Evolutionary conservation across 2,329 filamentous ascomycete genomes (phyloP), one percentile per base, ranked within the genome.

Genomic region (Hypoxylon sp.): DNA sequence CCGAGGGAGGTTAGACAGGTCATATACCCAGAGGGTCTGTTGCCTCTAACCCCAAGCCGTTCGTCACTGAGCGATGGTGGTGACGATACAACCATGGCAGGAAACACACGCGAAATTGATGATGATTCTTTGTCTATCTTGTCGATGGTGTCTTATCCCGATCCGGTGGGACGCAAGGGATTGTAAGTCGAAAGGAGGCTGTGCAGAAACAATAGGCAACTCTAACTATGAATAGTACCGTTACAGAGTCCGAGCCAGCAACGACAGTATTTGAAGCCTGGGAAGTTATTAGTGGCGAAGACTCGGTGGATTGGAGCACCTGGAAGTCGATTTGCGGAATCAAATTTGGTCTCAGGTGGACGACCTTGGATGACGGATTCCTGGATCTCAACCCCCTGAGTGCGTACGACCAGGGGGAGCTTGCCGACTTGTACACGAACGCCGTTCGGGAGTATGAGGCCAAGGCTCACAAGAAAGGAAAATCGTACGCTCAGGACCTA

Each of bases 401-500:
- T 17, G 51, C 55, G 13, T 74, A 63, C 46, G 63, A 52, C 4
- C 72, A 75, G 50, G 70, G 65, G 11, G 73, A 74, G 23, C 65
- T 75, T 14, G 72, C 70, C 36, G 67, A 71, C 14, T 52, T 74
- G 56, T 66, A 72, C 51, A 62, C 46, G 13, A 63, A 70, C 19
- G 67, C 69, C 5, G 50, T 74, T 17, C 58, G 25, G 30, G 61
- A 57, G 41, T 69, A 68, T 56, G 65, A 70, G 38, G 56, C 60
- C 13, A 64, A 60, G 30, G 9, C 17, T 6, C 50, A 50, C 36
- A 67, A 73, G 56, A 65, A 72, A 68, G 62, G 58, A 38, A 60
- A 19, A 34, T 65, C 70, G 25, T 74, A 75, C 38, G 58, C 67
- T 34, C 73, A 75, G 41, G 70, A 75, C 58, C 57, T 74, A 1